Evolutionary conservation across 371 early-diverging fungal genomes (phyloP), one percentile per base, ranked within the genome.

Genomic region (Amoeboradix gromovi): DNA sequence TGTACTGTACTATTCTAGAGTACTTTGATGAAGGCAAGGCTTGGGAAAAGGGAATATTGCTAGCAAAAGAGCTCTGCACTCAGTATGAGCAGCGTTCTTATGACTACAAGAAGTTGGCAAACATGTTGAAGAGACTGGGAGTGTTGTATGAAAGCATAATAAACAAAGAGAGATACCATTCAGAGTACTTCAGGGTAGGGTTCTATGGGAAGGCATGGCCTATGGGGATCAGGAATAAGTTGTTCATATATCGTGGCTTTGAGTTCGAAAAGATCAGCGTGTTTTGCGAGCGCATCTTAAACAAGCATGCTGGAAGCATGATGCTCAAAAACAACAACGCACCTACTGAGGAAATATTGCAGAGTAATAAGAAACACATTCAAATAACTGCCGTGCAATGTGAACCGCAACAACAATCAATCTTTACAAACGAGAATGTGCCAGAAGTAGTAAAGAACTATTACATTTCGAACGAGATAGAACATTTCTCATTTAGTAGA

Each of bases 201-300:
- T 87, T 85, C 71, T 86, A 83, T 73, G 89, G 89, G 1, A 74
- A 76, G 30, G 85, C 83, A 0, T 87, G 83, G 66, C 79, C 81
- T 2, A 72, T 77, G 0, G 74, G 78, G 68, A 72, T 84, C 28
- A 80, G 84, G 17, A 81, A 81, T 68, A 78, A 81, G 30, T 85
- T 86, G 70, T 86, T 85, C 69, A 78, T 89, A 30, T 87, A 86
- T 71, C 82, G 83, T 72, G 86, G 80, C 71, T 68, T 75, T 71
- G 83, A 84, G 70, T 87, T 86, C 86, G 87, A 87, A 74, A 85
- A 83, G 74, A 77, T 89, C 69, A 76, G 81, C 2, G 77, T 84
- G 1, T 89, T 89, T 75, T 79, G 82, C 66, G 89, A 89, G 29
- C 75, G 85, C 2, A 82, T 89, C 71, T 80, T 83, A 70, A 81